These are phyloP conservation scores for Cucurbita ficifolia DNA, from an alignment of 306 rosid genomes.

Conservation along the genomic window DNA sequence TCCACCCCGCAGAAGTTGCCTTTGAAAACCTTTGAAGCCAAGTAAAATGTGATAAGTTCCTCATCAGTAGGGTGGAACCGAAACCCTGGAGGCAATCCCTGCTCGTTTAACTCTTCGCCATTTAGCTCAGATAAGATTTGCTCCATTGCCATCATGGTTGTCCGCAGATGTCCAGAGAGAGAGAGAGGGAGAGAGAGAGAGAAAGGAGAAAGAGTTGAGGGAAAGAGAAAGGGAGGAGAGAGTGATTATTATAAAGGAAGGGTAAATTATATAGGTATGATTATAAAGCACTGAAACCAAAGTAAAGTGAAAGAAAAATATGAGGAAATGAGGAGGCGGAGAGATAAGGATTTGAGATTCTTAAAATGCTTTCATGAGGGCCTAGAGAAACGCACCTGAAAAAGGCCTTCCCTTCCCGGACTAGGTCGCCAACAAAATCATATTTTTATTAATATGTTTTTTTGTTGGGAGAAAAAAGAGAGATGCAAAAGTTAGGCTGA, in stretches of 20 bases:
- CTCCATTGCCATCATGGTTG: conserved; percentile 32
- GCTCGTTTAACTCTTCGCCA: conserved; percentile 35
- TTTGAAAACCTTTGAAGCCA: conserved; percentile 48
- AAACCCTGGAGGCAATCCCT: conserved; percentile 73
- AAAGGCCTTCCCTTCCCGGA: not conserved
- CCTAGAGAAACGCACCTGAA: conserved; percentile 11
- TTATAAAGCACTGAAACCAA: conserved; percentile 22
- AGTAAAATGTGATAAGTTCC: conserved; percentile 55
- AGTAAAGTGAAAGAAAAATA: not conserved
- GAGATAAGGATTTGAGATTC: not conserved
- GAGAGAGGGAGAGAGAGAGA: not conserved
- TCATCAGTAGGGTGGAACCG: conserved; percentile 81
- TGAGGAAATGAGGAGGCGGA: not conserved
- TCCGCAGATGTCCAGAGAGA: not conserved
- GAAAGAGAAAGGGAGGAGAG: not conserved
- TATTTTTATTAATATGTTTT: not conserved
- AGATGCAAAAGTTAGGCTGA: conserved; percentile 10
- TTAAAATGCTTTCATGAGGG: conserved; percentile 2
- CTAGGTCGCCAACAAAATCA: not conserved
- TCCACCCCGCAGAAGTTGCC: conserved; percentile 21
- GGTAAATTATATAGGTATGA: conserved; percentile 1
- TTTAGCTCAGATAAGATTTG: conserved; percentile 32
- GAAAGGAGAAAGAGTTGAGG: not conserved
- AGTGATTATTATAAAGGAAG: not conserved
- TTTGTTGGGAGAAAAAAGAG: not conserved